Conservation (phyloP, 352 stramenopile genomes). For the Globisporangium rhizosaccharum region DNA sequence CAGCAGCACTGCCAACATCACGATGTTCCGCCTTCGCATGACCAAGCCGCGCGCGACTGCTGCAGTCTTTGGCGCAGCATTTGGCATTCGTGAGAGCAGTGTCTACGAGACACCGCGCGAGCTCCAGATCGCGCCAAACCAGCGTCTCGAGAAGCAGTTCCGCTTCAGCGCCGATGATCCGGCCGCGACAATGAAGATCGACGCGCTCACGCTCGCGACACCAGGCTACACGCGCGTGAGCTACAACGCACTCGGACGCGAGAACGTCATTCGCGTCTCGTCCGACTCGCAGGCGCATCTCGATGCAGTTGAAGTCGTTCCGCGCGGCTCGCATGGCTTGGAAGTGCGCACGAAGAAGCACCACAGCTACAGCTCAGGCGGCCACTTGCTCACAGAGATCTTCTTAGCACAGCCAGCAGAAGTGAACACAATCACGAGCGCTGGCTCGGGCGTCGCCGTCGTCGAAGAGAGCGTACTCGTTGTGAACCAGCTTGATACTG, state of each 20-base stretch:
- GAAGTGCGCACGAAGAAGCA: constrained; percentile 10
- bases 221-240: constrained; percentile 25
- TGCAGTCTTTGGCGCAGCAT: constrained; percentile 9
- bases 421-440: constrained; percentile 8
- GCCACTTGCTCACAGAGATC: constrained; percentile 25
- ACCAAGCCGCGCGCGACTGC: background rate
- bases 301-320: constrained; percentile 13
- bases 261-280: constrained; percentile 21
- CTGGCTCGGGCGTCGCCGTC: constrained; percentile 14
- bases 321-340: constrained; percentile 7
- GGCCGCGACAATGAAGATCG: constrained; percentile 5
- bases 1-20: background rate
- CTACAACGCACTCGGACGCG: constrained; percentile 12
- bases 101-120: constrained; percentile 9
- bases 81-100: constrained; percentile 5
- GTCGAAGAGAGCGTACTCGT: constrained; percentile 24
- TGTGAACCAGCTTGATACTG: constrained; percentile 8
- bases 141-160: constrained; percentile 16
- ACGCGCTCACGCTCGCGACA: constrained; percentile 14
- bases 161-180: constrained; percentile 7
- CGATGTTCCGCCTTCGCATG: constrained; percentile 7
- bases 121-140: constrained; percentile 15
- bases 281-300: constrained; percentile 11
- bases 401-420: constrained; percentile 15
- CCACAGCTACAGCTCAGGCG: constrained; percentile 2